Conservation (phyloP, 441 rosid species). For the Erodium texanum region DNA sequence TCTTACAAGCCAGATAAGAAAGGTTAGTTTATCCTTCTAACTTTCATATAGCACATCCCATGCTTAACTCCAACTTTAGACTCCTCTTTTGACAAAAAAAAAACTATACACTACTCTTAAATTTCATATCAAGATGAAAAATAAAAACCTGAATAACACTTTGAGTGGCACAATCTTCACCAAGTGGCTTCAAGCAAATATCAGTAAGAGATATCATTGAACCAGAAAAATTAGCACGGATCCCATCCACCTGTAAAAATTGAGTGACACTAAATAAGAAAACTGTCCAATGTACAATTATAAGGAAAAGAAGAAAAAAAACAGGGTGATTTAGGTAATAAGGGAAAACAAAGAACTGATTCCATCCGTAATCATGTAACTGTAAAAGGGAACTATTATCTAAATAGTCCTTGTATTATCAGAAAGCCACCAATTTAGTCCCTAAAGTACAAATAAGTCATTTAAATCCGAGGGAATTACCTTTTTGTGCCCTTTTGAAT, state of each 20-base stretch:
- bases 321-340: not conserved
- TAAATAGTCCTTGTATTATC: not conserved
- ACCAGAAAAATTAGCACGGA: constrained; percentile 78
- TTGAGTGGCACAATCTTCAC: constrained; percentile 90
- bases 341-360: not conserved
- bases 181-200: constrained; percentile 92
- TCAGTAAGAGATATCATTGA: constrained; percentile 72
- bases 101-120: too few species aligned
- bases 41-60: too few species aligned
- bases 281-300: constrained; percentile 5
- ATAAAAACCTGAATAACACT: constrained; percentile 73
- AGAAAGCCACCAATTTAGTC: not conserved
- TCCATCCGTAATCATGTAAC: not conserved
- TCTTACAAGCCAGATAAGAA: not conserved
- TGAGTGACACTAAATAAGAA: constrained; percentile 11
- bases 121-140: not conserved
- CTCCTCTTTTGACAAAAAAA: too few species aligned
- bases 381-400: not conserved
- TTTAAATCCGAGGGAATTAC: too few species aligned
- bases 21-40: not conserved
- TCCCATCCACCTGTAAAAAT: constrained; percentile 66
- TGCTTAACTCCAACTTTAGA: too few species aligned
- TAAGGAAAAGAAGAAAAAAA: not conserved
- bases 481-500: too few species aligned
- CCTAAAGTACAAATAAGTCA: not conserved